Evolutionary conservation across 345 rosid species (phyloP), one percentile per base, ranked within the genome.

Genomic region (Aethionema arabicum): DNA sequence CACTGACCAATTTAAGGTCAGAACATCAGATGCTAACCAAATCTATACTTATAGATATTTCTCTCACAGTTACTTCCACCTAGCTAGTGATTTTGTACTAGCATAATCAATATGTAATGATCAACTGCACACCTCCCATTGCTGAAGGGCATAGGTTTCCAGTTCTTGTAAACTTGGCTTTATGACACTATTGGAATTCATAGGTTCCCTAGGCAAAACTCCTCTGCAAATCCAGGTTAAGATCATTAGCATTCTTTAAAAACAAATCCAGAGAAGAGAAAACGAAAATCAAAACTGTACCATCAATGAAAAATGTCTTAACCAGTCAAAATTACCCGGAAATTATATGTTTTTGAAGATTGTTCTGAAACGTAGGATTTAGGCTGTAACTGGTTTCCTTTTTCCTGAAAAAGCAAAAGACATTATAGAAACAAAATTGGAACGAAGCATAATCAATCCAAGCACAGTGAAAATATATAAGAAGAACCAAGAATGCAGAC

Each of bases 191-290:
- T 63, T 69, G 21, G 79, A 29, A 52, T 88, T 84, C 95, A 90
- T 84, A 11, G 96, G 79, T 76, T 93, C 97, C 73, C 97, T 83
- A 49, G 95, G 96, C 74, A 93, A 79, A 74, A 78, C 79, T 73
- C 90, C 97, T 45, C 99, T 93, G 80, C 73, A 77, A 56, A 54
- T 11, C 29, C 55, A 74, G 58, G 21, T 59, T 72, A 14, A 52
- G 11, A 65, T 46, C 66, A 75, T 55, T 49, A 67, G 38, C 14
- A 73, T 16, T 13, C 11, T 60, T 37, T 8, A 32, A 3, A 60
- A 30, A 21, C 27, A 38, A 48, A 15, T 21, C 37, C 31, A 58
- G 36, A 68, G 38, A 12, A 59, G n/a, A 11, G 35, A 47, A 51
- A 60, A 12, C 8, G 10, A 27, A 39, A 59, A 66, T 45, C 32